These are phyloP conservation scores for Actinidia chinensis DNA, from an alignment of 179 eudicot genomes.

Conservation along the genomic window DNA sequence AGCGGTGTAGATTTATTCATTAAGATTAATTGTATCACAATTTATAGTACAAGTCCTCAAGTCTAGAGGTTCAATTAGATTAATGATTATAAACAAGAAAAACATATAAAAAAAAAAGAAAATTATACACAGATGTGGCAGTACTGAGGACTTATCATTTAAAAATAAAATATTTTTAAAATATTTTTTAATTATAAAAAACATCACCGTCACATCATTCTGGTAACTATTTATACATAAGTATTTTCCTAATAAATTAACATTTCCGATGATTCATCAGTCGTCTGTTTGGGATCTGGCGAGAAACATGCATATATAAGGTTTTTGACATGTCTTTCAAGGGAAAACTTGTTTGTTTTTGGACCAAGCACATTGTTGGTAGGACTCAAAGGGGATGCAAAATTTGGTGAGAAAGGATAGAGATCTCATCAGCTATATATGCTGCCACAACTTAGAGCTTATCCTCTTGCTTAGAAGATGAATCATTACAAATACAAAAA, in stretches of 20 bases:
- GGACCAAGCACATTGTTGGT: background rate
- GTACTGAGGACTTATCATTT: no score
- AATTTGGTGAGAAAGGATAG: conserved; percentile 4
- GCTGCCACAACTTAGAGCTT: background rate
- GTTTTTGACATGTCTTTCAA: background rate
- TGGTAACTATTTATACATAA: background rate
- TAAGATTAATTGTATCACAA: no score
- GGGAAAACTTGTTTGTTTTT: background rate
- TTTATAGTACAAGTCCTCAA: no score
- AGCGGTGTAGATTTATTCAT: no score
- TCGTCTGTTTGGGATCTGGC: background rate
- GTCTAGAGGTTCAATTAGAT: no score
- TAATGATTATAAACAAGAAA: no score
- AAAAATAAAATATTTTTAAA: no score
- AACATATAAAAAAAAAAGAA: no score
- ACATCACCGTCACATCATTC: background rate
- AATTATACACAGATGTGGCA: no score
- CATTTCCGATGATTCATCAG: background rate
- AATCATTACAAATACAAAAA: background rate
- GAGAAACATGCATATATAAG: background rate
- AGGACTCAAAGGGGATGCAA: background rate
- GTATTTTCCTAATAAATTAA: background rate
- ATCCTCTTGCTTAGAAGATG: background rate
- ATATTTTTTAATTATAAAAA: background rate
- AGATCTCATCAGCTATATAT: background rate